Conservation (phyloP, 352 stramenopile species). For the Globisporangium nunn region DNA sequence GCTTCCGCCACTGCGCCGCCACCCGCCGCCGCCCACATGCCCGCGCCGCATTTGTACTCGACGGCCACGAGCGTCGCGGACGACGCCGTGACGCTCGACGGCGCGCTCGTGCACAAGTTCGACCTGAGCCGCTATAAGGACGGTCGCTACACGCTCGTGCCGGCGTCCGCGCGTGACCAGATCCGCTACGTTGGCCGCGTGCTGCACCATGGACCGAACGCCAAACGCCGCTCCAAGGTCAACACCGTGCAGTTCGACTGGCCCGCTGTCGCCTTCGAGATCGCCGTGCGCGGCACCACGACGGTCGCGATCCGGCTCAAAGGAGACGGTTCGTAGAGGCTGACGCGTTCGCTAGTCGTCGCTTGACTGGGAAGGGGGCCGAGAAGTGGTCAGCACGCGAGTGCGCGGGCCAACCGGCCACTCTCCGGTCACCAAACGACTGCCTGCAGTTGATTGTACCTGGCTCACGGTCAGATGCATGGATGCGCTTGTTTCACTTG, state of each 20-base stretch:
- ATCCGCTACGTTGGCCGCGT: slow-evolving; percentile 71
- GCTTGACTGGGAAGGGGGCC: not conserved
- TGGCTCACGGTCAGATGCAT: not conserved
- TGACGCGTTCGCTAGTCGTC: not conserved
- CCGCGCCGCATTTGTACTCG: slow-evolving; percentile 15
- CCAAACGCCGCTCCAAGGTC: slow-evolving; percentile 66
- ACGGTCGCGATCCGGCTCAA: slow-evolving; percentile 78
- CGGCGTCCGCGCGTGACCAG: slow-evolving; percentile 59
- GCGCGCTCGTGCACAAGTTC: slow-evolving; percentile 66
- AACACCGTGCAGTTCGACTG: slow-evolving; percentile 87
- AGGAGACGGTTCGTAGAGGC: slow-evolving; percentile 49
- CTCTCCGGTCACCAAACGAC: slow-evolving; percentile 2
- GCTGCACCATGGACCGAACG: slow-evolving; percentile 59
- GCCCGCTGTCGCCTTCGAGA: slow-evolving; percentile 56
- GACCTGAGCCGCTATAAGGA: slow-evolving; percentile 75
- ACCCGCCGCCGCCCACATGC: slow-evolving; percentile 12
- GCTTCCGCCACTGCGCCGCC: slow-evolving; percentile 5
- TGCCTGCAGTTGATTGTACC: too few relatives aligned
- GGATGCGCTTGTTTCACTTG: not conserved
- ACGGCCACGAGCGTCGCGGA: slow-evolving; percentile 26
- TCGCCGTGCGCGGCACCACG: slow-evolving; percentile 47
- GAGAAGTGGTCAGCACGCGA: slow-evolving; percentile 14
- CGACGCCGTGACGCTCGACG: slow-evolving; percentile 13
- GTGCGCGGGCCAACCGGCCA: not conserved
- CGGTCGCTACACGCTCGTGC: slow-evolving; percentile 53